phyloP scores from a whole-genome alignment of 345 rosid species.

The Hevea brasiliensis region DNA sequence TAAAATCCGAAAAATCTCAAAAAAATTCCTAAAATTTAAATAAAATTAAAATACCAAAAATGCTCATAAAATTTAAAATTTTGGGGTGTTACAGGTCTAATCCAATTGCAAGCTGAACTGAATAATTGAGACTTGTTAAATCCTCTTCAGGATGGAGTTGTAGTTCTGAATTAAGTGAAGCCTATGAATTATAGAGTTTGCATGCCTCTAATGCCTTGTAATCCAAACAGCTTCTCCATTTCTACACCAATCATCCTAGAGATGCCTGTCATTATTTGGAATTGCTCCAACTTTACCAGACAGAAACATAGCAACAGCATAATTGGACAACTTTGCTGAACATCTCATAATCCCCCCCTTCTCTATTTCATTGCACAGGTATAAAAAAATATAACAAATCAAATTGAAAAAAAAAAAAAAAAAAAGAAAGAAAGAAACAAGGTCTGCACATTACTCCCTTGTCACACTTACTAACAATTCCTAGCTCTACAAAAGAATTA shows the following conservation, averaged over 20 bases:
- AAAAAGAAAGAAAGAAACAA: neutral
- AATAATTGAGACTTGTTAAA: too few species aligned
- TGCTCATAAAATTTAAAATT: too few species aligned
- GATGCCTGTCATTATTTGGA: neutral
- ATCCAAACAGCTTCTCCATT: neutral
- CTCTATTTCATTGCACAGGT: neutral
- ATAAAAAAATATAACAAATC: neutral
- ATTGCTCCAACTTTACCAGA: neutral
- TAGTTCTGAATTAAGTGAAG: too few species aligned
- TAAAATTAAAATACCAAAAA: too few species aligned
- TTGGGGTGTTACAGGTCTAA: too few species aligned
- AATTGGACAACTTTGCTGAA: neutral
- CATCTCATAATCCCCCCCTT: neutral
- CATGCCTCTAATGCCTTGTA: neutral
- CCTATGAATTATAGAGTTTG: too few species aligned
- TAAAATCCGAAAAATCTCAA: too few species aligned
- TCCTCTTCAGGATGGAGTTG: too few species aligned
- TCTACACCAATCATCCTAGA: neutral
- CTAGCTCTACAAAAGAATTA: slow-evolving; percentile 21
- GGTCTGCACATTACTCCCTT: neutral
- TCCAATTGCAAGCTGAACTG: too few species aligned
- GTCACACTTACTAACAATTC: slow-evolving; percentile 8
- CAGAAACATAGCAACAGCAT: neutral
- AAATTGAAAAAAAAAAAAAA: neutral
- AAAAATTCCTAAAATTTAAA: too few species aligned